phyloP scores from a whole-genome alignment of 768 basidiomycete species.

The Trametes sanguinea region DNA sequence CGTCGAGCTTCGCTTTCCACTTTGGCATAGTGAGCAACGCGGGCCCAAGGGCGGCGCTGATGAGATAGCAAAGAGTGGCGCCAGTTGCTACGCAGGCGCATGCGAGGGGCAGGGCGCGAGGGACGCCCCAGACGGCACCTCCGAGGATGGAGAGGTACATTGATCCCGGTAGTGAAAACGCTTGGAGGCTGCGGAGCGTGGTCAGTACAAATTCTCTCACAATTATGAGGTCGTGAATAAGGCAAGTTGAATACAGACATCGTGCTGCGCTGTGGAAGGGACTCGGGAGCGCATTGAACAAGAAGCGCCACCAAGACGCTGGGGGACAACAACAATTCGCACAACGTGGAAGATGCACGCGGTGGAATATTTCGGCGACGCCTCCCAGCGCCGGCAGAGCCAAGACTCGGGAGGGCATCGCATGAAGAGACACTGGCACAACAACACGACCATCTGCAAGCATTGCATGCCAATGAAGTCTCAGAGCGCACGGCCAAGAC shows the following conservation, averaged over 20 bases:
- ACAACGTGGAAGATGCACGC: no score
- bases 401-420: no score
- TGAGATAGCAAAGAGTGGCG: slow-evolving; percentile 88
- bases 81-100: slow-evolving; percentile 92
- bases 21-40: slow-evolving; percentile 85
- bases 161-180: slow-evolving; percentile 93
- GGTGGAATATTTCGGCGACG: no score
- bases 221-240: no score
- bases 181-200: slow-evolving; percentile 68
- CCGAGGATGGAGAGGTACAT: slow-evolving; percentile 98
- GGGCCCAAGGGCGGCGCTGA: slow-evolving; percentile 90
- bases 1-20: slow-evolving; percentile 81
- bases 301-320: no score
- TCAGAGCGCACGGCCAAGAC: not conserved
- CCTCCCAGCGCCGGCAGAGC: no score
- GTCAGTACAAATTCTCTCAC: not conserved
- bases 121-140: slow-evolving; percentile 93
- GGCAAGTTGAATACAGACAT: no score
- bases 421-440: no score
- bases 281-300: no score
- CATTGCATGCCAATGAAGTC: not conserved
- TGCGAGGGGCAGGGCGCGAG: slow-evolving; percentile 83
- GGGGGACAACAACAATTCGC: no score
- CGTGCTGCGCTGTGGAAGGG: no score
- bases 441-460: no score